Evolutionary conservation across 495 filamentous ascomycete genomes (phyloP).

Genomic region (Penicillium bovifimosum): DNA sequence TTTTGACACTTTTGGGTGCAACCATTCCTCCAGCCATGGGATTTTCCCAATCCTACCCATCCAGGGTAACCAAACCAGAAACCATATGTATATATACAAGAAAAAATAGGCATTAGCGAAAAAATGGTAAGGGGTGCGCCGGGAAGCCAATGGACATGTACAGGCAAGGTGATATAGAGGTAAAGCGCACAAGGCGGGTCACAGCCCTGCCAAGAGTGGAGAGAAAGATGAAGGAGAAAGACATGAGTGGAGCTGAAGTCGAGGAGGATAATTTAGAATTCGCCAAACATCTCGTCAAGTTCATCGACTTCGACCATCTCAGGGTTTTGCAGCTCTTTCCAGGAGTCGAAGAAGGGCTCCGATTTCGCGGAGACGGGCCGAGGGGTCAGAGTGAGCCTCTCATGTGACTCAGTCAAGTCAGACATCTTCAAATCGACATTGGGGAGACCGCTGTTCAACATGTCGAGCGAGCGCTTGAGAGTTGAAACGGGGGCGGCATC

Average conservation of each 20-base stretch:
- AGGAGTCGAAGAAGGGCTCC: conserved; percentile 38
- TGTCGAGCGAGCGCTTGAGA: conserved; percentile 42
- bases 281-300: conserved; percentile 76
- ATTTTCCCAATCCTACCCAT: conserved; percentile 22
- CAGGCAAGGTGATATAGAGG: conserved; percentile 14
- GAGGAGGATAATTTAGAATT: conserved; percentile 30
- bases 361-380: conserved; percentile 40
- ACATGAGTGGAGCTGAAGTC: background rate
- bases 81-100: conserved; percentile 37
- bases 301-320: conserved; percentile 90
- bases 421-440: conserved; percentile 45
- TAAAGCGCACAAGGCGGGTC: conserved; percentile 15
- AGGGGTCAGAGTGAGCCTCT: conserved; percentile 34
- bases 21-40: conserved; percentile 7
- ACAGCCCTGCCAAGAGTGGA: conserved; percentile 14
- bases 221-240: conserved; percentile 5
- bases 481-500: conserved; percentile 29
- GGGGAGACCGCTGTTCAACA: conserved; percentile 38
- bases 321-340: conserved; percentile 68
- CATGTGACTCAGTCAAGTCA: conserved; percentile 40
- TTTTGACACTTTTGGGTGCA: conserved; percentile 11
- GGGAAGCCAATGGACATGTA: conserved; percentile 28
- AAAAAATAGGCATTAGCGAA: conserved; percentile 19
- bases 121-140: conserved; percentile 15
- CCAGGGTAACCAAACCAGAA: conserved; percentile 18